Conservation (phyloP, 2,329 filamentous ascomycete species). For the Dactylellina leptospora region DNA sequence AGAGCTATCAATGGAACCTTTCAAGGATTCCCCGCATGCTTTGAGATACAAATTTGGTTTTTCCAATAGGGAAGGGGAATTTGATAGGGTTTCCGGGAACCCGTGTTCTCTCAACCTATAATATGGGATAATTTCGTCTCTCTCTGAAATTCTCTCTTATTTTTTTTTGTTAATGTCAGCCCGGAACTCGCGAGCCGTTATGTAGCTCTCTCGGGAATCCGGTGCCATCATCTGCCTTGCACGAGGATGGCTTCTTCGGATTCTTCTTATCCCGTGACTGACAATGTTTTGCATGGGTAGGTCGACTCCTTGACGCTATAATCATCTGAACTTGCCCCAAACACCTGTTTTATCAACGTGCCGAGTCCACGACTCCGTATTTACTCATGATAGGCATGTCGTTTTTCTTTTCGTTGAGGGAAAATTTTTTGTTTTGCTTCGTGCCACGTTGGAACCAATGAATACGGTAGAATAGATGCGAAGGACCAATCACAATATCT, state of each 20-base stretch:
- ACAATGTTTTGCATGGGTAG: too few relatives aligned
- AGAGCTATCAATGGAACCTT: background rate
- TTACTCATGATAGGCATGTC: background rate
- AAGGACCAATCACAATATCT: constrained; percentile 2
- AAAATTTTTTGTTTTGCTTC: background rate
- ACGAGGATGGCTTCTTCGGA: too few relatives aligned
- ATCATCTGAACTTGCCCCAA: too few relatives aligned
- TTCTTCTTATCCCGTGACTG: too few relatives aligned
- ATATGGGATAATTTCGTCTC: background rate
- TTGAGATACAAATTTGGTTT: background rate
- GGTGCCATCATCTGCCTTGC: too few relatives aligned
- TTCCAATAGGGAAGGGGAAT: background rate
- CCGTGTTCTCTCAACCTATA: background rate
- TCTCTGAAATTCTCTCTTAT: background rate
- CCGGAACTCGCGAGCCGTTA: background rate
- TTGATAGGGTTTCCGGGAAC: background rate
- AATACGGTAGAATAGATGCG: background rate
- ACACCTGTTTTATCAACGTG: background rate
- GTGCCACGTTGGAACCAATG: background rate
- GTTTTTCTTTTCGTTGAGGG: background rate
- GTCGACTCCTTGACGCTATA: too few relatives aligned
- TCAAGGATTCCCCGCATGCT: constrained; percentile 6
- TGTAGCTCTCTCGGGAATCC: too few relatives aligned
- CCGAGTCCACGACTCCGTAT: background rate
- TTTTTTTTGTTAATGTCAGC: background rate